A percentile compares a stretch with the other conserved stretches of the same genome.
Conservation (phyloP, 1,284 basidiomycete genomes). For the Microbotryum lychnidis-dioicae region DNA sequence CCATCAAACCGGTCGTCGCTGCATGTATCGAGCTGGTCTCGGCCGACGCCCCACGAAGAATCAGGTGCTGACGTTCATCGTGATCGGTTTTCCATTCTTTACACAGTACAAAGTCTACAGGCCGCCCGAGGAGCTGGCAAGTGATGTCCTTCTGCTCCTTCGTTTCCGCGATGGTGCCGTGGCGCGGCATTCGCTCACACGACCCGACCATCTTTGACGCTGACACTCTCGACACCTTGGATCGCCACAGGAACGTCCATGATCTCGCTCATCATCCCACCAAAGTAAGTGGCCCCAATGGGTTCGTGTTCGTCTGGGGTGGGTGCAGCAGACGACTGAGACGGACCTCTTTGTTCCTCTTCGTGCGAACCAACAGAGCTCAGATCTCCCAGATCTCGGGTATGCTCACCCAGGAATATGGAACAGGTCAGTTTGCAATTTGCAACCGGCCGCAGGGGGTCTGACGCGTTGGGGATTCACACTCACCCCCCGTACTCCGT, state of each 20-base stretch:
- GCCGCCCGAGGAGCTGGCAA: slow-evolving; percentile 70
- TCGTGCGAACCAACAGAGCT: slow-evolving; percentile 47
- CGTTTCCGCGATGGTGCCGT: too few species aligned
- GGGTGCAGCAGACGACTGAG: not conserved
- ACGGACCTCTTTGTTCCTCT: not conserved
- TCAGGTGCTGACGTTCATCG: not conserved
- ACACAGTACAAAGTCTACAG: slow-evolving; percentile 40
- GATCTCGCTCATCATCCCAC: slow-evolving; percentile 96
- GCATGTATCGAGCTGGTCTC: too few species aligned
- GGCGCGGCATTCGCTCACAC: too few species aligned
- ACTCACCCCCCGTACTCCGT: not conserved
- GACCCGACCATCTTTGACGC: too few species aligned
- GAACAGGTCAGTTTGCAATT: slow-evolving; percentile 33
- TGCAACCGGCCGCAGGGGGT: too few species aligned
- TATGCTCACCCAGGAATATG: slow-evolving; percentile 98
- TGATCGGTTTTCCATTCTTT: too few species aligned
- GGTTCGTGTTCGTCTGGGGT: not conserved
- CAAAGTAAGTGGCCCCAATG: slow-evolving; percentile 52
- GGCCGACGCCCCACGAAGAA: too few species aligned
- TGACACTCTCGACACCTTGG: too few species aligned
- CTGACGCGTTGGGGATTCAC: too few species aligned
- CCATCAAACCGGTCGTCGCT: too few species aligned
- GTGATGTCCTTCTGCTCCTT: not conserved
- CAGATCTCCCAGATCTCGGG: slow-evolving; percentile 89
- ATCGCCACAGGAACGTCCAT: slow-evolving; percentile 71